Base-by-base conservation (phyloP, 2,329 filamentous ascomycete genomes). In the Lasiodiplodia citricola region DNA sequence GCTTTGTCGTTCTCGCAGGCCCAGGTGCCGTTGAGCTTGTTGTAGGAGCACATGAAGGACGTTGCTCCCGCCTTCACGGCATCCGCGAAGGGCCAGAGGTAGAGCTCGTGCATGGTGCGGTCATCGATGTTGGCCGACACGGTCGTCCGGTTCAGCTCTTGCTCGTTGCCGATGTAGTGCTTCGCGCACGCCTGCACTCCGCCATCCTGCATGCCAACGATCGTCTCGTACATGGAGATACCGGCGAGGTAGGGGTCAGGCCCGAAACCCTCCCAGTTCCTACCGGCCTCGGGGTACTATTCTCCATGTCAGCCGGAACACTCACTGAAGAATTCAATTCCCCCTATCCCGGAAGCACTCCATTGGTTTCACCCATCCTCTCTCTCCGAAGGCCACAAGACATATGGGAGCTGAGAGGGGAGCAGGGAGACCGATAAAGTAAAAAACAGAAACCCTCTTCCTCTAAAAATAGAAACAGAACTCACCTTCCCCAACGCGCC, bases 41-140 rank as follows among this genome's bases (percentile, higher is more conserved):
- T 79, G 70, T 79, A 79, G 23, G 52, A 68, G 70, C 89, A 91
- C 89, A 91, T 91, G 47, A 90, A 78, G 0, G 85, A 86, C 0
- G 82, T 85, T 0, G 84, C 85, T 0, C 87, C 88, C 3, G 88
- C 87, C 11, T 78, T 81, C 2, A 91, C 78, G 0, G 87, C 85
- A 69, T 91, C 87, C 69, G 87, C 84, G 70, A 91, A 92, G 0
- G 90, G 89, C 85, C 88, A 91, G 1, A 89, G 81, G 67, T 91
- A 91, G n/a, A 87, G 82, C 75, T 91, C 89, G 71, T 90, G 88
- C 68, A 91, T 81, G 0, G 88, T 88, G 72, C 86, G 85, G 73
- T 91, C 90, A 69, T 91, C 88, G 4, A 91, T 81, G 72, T 91
- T 91, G 37, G 88, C 83, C 0, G 87, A 89, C 13, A 87, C 77